Percentiles rank a stretch among this genome's conserved stretches.
Conservation (phyloP, 345 rosid genomes). For the Sonneratia alba region DNA sequence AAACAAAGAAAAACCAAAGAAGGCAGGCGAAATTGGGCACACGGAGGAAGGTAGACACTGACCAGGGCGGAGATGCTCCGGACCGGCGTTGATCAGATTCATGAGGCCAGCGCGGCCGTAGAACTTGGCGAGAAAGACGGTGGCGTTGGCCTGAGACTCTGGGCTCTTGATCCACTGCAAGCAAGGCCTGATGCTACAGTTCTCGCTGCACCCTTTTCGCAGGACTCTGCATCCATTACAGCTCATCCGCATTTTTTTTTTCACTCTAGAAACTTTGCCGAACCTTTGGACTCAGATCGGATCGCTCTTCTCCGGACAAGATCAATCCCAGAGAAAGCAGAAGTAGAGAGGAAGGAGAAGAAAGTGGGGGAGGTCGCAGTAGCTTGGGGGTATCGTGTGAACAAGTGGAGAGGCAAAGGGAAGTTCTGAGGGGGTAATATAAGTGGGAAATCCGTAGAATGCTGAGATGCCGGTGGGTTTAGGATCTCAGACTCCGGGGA, state of each 20-base stretch:
- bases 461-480: slow-evolving; percentile 2
- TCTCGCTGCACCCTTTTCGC: slow-evolving; percentile 88
- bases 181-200: slow-evolving; percentile 85
- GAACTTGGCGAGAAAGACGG: slow-evolving; percentile 92
- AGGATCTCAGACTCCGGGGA: not conserved
- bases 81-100: slow-evolving; percentile 95
- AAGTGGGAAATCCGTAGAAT: not conserved
- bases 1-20: too few relatives aligned
- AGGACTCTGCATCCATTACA: slow-evolving; percentile 97
- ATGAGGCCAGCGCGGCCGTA: slow-evolving; percentile 95
- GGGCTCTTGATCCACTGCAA: slow-evolving; percentile 93
- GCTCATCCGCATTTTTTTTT: slow-evolving; percentile 70
- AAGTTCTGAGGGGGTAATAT: slow-evolving; percentile 5
- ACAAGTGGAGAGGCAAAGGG: not conserved
- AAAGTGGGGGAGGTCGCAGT: not conserved
- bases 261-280: too few relatives aligned
- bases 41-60: not conserved
- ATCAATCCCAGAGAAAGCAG: slow-evolving; percentile 7
- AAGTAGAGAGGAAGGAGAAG: not conserved
- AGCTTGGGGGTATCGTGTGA: not conserved
- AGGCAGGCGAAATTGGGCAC: not conserved
- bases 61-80: slow-evolving; percentile 97
- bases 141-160: slow-evolving; percentile 90
- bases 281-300: not conserved
- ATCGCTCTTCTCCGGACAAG: not conserved